Evolutionary conservation across 331 rosid species (phyloP).

Genomic region (Acacia concinna): DNA sequence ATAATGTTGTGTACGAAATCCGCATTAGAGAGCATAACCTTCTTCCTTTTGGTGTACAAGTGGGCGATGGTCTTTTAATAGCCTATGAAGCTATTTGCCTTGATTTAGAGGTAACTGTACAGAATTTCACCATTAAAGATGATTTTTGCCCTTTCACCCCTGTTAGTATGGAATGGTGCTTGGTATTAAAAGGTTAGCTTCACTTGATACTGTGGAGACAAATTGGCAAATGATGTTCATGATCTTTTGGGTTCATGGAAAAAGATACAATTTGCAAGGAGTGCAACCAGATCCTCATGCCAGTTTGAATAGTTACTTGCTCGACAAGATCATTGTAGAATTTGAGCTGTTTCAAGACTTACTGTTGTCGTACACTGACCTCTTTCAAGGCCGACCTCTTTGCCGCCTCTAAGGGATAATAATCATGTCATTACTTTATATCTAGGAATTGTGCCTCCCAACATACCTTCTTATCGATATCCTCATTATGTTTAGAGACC

Average conservation of each 20-base stretch:
- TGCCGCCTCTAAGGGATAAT: not conserved
- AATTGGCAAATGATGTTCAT: not conserved
- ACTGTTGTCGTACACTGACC: no score
- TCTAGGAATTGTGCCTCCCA: not conserved
- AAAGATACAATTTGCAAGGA: not conserved
- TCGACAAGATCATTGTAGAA: not conserved
- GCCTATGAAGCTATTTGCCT: not conserved
- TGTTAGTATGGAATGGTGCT: not conserved
- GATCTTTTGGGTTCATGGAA: not conserved
- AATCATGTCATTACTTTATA: not conserved
- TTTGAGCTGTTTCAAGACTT: not conserved
- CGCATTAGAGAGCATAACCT: no score
- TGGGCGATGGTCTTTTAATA: not conserved
- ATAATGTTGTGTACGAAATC: no score
- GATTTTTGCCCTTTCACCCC: not conserved
- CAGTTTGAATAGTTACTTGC: no score
- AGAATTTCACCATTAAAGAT: not conserved
- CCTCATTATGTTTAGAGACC: no score
- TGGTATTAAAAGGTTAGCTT: not conserved
- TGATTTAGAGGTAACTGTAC: rapidly evolving
- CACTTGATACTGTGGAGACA: not conserved
- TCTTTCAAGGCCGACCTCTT: not conserved
- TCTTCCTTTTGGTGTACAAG: not conserved
- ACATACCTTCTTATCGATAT: not conserved
- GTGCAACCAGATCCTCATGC: not conserved